Evolutionary conservation across 768 basidiomycete species (phyloP).

Genomic region (Sarcodon aspratus): DNA sequence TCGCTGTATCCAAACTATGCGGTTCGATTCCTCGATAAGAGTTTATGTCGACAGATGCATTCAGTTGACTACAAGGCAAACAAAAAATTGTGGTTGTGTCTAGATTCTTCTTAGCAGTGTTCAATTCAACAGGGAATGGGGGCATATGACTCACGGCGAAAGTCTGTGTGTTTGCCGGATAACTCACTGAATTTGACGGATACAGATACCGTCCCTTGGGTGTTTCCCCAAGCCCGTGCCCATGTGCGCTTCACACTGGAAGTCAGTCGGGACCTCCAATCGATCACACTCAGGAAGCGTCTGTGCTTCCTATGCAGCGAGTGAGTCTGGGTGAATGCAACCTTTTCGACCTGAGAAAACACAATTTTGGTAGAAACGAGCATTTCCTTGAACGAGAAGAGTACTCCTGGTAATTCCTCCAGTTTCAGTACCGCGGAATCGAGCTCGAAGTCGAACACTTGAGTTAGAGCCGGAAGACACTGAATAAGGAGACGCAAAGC

Average conservation of each 20-base stretch:
- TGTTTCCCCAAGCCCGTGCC: slow-evolving; percentile 57
- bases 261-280: slow-evolving; percentile 53
- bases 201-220: slow-evolving; percentile 44
- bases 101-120: neutral
- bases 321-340: slow-evolving; percentile 9
- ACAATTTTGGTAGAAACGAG: slow-evolving; percentile 42
- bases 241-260: slow-evolving; percentile 53
- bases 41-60: slow-evolving; percentile 42
- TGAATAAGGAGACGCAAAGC: slow-evolving; percentile 47
- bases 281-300: slow-evolving; percentile 35
- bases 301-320: slow-evolving; percentile 10
- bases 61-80: slow-evolving; percentile 34
- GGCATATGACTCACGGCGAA: neutral
- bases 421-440: slow-evolving; percentile 42
- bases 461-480: slow-evolving; percentile 57
- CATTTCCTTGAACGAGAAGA: slow-evolving; percentile 38
- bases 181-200: slow-evolving; percentile 37
- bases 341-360: slow-evolving; percentile 38
- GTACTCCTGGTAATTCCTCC: slow-evolving; percentile 36
- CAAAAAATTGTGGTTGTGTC: slow-evolving; percentile 24
- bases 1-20: slow-evolving; percentile 34
- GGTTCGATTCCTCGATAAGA: slow-evolving; percentile 47
- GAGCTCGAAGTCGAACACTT: slow-evolving; percentile 58
- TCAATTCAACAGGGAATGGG: neutral
- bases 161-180: slow-evolving; percentile 17